Base-by-base conservation (phyloP, 306 rosid species). In the Cercis canadensis region DNA sequence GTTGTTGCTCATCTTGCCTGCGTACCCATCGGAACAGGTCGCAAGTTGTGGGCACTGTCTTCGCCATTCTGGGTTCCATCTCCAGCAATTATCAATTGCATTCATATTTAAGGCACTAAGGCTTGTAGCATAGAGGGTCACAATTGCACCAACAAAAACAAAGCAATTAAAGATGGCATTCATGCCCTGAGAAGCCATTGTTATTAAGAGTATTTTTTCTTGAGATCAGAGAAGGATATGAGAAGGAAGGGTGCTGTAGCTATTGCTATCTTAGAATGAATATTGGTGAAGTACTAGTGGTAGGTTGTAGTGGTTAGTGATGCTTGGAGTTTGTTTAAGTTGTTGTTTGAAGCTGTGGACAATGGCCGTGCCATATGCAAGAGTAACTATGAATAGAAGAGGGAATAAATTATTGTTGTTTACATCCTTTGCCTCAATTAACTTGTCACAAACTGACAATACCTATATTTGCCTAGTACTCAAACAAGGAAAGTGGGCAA, bases 41-140 rank as follows among this genome's bases (percentile, higher is more conserved):
- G 72, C 83, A 32, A 78, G 62, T 19, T 74, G 72, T 11, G 74
- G 2, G 3, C 65, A 49, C 9, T 78, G 52, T 0, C 21, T 65
- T 19, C 75, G 62, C 82, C 80, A 82, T 17, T 64, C 34, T 4
- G 59, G 66, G 73, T 77, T 52, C 15, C 11, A 4, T 54, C 80
- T 82, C 80, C 80, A 77, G 24, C 86, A 73, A 5, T 33, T 3
- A 73, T 82, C 82, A 57, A 82, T 77, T 11, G 45, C 69, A 14
- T 82, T 81, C 67, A 73, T 73, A 59, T 57, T 62, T 50, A 73
- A 3, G 4, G 66, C 74, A 29, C 4, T 15, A 50, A 63, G 6
- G 36, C 70, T 69, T 9, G 71, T 78, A 4, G 0, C 49, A 57
- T 54, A 16, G 14, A 69, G 29, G 36, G 7, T 4, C 0, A 17